Percentiles rank a stretch among this genome's conserved stretches.
Evolutionary conservation across 805 yeast species (phyloP).

Genomic region (Yarrowia deformans): DNA sequence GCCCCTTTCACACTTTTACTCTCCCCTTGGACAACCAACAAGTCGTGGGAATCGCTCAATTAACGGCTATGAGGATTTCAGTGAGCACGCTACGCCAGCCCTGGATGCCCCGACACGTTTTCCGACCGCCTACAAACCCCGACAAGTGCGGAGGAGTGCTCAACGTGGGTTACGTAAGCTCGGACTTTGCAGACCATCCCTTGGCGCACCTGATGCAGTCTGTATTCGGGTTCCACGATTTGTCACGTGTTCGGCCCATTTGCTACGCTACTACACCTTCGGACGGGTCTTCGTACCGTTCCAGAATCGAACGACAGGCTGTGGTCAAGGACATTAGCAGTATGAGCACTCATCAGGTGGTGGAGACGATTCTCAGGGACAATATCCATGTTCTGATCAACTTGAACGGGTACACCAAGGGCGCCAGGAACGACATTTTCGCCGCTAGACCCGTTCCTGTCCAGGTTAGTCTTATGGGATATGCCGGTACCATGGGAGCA

Average conservation of each 20-base stretch:
- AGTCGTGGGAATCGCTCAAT: constrained; percentile 46
- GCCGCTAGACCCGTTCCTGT: constrained; percentile 50
- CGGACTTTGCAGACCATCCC: constrained; percentile 50
- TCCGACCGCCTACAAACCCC: constrained; percentile 49
- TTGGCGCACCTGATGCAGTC: constrained; percentile 51
- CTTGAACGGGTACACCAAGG: constrained; percentile 50
- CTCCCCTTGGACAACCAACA: constrained; percentile 46
- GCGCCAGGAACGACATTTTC: constrained; percentile 50
- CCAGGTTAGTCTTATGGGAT: constrained; percentile 49
- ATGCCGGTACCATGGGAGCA: constrained; percentile 50
- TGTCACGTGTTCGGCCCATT: constrained; percentile 42
- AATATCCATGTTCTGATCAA: constrained; percentile 49
- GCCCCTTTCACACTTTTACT: constrained; percentile 51
- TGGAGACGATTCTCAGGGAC: constrained; percentile 46
- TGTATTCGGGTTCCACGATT: constrained; percentile 49
- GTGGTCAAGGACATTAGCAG: constrained; percentile 43
- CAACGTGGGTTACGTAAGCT: constrained; percentile 49
- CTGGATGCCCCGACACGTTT: constrained; percentile 48
- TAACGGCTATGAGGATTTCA: constrained; percentile 46
- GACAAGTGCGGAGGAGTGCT: constrained; percentile 40
- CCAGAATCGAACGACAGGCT: constrained; percentile 1
- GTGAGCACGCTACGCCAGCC: constrained; percentile 44
- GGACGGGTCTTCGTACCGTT: constrained; percentile 46
- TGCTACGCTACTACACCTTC: constrained; percentile 49
- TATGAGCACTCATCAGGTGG: constrained; percentile 46